Conservation (phyloP, 2,329 filamentous ascomycete genomes). For the Domatiomyces globalis region DNA sequence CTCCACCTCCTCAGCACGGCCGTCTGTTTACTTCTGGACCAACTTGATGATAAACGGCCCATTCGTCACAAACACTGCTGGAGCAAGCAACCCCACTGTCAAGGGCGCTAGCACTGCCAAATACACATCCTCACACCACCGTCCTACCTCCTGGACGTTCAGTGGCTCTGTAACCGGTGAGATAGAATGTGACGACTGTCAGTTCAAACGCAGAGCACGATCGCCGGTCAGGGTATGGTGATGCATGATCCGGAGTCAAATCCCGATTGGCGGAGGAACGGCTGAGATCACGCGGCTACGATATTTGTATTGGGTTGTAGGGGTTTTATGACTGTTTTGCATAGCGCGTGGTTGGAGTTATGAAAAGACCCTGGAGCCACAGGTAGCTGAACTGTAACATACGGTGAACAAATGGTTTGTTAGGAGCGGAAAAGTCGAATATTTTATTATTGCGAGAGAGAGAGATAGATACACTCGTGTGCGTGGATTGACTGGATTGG, state of each 20-base stretch:
- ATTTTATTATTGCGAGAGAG: no score
- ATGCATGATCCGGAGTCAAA: no score
- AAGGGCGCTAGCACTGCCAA: constrained; percentile 19
- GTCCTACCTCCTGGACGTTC: constrained; percentile 9
- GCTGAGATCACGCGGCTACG: neutral
- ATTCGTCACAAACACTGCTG: constrained; percentile 21
- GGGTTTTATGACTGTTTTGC: no score
- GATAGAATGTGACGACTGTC: constrained; percentile 12
- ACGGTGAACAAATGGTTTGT: no score
- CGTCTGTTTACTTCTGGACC: neutral
- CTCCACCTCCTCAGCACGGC: neutral
- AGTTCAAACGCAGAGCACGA: constrained; percentile 10
- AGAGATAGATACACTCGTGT: no score
- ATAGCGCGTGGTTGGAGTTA: no score
- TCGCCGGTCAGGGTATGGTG: neutral
- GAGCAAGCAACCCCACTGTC: no score
- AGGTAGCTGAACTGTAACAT: no score
- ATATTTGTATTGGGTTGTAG: no score
- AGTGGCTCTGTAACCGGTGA: constrained; percentile 15
- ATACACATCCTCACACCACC: constrained; percentile 19
- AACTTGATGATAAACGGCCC: constrained; percentile 12
- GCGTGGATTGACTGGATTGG: no score
- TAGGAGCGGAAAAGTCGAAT: no score
- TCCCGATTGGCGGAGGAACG: neutral
- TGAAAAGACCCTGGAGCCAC: no score